Base-by-base conservation (phyloP, 2,329 filamentous ascomycete species). In the Fusarium sp. region DNA sequence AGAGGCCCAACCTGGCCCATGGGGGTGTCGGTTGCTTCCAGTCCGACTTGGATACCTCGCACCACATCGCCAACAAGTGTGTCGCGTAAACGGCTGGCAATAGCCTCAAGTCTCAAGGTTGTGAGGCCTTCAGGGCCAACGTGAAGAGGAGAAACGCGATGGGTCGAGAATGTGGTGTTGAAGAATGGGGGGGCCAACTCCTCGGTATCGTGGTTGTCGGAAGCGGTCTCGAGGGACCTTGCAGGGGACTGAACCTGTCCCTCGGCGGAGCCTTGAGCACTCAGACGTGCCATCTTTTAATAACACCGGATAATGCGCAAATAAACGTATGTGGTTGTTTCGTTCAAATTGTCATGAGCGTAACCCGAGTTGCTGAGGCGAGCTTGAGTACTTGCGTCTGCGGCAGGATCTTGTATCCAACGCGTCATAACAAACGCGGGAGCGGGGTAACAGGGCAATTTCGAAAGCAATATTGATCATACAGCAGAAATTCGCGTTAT, bases 101-200 rank as follows among this genome's bases (percentile, higher is more conserved):
- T 82, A 0, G 79, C 65, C 16, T 83, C 79, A 3, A 91, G 83
- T 4, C 85, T 83, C 0, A 77, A 48, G 0, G 79, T 56, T 0
- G 81, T 82, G 1, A 90, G 81, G 16, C 77, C 76, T 3, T 85
- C 80, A 4, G 80, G 63, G 27, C 87, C 88, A 24, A 88, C 68
- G 76, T 87, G 86, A 1, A 91, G 82, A 1, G 89, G 88, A 0
- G 89, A 90, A 4, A 86, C 85, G 56, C 88, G 87, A 75, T 90
- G 86, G 7, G 86, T 86, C 5, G 89, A 88, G 72, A 90, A 91
- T 16, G 88, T 90, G 0, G 87, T 90, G 81, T 89, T 88, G 83
- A 89, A 89, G 79, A 91, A 88, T 3, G 85, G 85, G 27, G 84
- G 82, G 24, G 78, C 67, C 10, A 77, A 76, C 27, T 72, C 66